phyloP scores from a whole-genome alignment of 78 protist species.

The Guillardia theta region DNA sequence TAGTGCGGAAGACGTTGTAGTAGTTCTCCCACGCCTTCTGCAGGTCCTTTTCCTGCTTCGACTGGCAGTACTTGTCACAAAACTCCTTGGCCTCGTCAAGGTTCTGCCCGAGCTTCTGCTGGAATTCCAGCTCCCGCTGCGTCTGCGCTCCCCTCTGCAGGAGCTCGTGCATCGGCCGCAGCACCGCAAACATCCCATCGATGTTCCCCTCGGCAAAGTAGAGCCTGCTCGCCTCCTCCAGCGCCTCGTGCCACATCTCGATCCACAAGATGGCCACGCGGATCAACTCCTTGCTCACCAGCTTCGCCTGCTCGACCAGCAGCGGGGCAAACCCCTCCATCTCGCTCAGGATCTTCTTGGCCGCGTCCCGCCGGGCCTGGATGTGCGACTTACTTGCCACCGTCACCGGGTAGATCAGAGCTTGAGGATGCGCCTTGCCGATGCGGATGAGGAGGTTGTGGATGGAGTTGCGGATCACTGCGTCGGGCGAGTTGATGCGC shows the following conservation, averaged over 20 bases:
- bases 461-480: slow-evolving; percentile 40
- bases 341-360: slow-evolving; percentile 6
- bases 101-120: slow-evolving; percentile 80
- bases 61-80: not conserved
- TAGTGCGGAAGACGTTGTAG: slow-evolving; percentile 88
- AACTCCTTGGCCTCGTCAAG: slow-evolving; percentile 80
- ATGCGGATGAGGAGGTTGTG: slow-evolving; percentile 75
- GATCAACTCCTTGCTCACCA: slow-evolving; percentile 92
- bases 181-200: slow-evolving; percentile 66
- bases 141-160: slow-evolving; percentile 85
- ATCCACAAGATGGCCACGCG: slow-evolving; percentile 96
- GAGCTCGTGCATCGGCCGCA: slow-evolving; percentile 88
- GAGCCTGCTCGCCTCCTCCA: slow-evolving; percentile 93
- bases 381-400: slow-evolving; percentile 66
- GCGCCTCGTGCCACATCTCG: slow-evolving; percentile 97
- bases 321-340: slow-evolving; percentile 51
- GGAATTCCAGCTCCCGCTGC: slow-evolving; percentile 85
- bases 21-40: slow-evolving; percentile 95
- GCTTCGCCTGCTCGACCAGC: slow-evolving; percentile 72
- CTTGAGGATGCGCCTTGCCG: slow-evolving; percentile 93
- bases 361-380: not conserved
- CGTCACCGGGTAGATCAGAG: slow-evolving; percentile 95
- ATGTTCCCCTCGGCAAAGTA: slow-evolving; percentile 86
- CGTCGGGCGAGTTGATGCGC: slow-evolving; percentile 80
- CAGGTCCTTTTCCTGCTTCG: not conserved